Evolutionary conservation across 306 rosid species (phyloP).

Genomic region (Clitoria ternatea): DNA sequence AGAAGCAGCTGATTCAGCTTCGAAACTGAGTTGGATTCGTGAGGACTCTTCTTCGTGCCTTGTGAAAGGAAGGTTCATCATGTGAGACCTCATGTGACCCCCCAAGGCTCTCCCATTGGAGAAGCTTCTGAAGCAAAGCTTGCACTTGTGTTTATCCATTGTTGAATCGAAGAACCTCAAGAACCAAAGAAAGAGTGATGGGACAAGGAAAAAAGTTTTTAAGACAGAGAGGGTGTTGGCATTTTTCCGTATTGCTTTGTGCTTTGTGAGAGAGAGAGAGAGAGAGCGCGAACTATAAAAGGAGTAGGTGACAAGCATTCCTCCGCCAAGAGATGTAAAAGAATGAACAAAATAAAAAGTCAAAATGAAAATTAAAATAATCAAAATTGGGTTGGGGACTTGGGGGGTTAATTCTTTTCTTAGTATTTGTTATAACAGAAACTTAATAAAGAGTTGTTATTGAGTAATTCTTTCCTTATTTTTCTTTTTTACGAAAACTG

Average conservation of each 20-base stretch:
- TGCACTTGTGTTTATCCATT: constrained; percentile 82
- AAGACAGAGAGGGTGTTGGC: constrained; percentile 21
- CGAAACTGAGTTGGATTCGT: constrained; percentile 40
- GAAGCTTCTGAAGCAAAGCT: constrained; percentile 69
- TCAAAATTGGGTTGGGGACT: too few relatives aligned
- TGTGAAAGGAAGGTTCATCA: constrained; percentile 59
- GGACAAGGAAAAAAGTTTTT: not conserved
- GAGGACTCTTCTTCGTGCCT: constrained; percentile 29
- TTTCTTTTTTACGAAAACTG: constrained; percentile 2
- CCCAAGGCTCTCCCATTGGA: constrained; percentile 96
- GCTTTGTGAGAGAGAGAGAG: constrained; percentile 28
- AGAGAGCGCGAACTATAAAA: constrained; percentile 45
- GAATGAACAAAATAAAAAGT: not conserved
- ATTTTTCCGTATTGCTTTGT: not conserved
- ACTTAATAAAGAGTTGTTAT: too few relatives aligned
- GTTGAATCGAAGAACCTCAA: not conserved
- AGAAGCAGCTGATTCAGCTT: constrained; percentile 49
- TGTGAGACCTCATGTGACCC: constrained; percentile 97
- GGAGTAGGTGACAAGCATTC: constrained; percentile 82
- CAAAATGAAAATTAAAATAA: not conserved
- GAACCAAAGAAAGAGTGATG: too few relatives aligned
- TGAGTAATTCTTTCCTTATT: too few relatives aligned
- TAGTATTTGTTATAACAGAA: too few relatives aligned
- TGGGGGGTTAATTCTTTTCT: too few relatives aligned
- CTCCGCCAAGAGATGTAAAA: constrained; percentile 54